Evolutionary conservation across 305 asterid species (phyloP), one percentile per base, ranked within the genome.

Genomic region (Solanum chacoense): DNA sequence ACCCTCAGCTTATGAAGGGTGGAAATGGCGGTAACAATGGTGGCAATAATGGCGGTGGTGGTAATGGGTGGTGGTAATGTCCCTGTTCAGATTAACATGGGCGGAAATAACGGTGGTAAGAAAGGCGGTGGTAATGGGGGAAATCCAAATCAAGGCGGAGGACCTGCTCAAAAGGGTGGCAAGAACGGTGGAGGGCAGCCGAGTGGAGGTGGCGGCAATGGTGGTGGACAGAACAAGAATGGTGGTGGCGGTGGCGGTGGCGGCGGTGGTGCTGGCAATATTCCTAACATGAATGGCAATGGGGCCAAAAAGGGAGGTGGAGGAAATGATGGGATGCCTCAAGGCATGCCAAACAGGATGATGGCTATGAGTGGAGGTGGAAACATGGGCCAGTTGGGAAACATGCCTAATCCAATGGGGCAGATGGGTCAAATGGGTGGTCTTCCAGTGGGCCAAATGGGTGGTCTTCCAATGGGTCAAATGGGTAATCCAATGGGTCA

Each of bases 341-440:
- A 78, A 16, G 93, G 94, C 93, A 92, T 92, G 94, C 94, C 94
- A 9, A 90, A 88, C 88, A 89, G 71, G 73, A 74, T 92, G 92
- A 89, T 92, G 91, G 90, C 90, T 11, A 88, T 92, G 92, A 91
- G 87, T 90, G 90, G 89, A 76, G 92, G 90, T 35, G 91, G 88
- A 36, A 88, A 89, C 71, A 67, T 89, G 94, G 93, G 92, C 40
- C 93, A 83, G 59, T 65, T 67, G 34, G 91, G 92, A 26, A 37
- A 85, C 89, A 91, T 91, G 90, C 92, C 92, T 34, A 81, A 81
- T 81, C 86, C 86, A 45, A 90, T 91, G 93, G 91, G 91, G 16
- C 91, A 84, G 34, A 89, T 91, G 91, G 93, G 91, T 2, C 93
- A 86, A 28, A 89, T 88, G 90, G 88, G 92, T 26, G 81, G 88